Conservation (phyloP, 208 protist genomes). For the Kentomonas sorsogonicus region DNA sequence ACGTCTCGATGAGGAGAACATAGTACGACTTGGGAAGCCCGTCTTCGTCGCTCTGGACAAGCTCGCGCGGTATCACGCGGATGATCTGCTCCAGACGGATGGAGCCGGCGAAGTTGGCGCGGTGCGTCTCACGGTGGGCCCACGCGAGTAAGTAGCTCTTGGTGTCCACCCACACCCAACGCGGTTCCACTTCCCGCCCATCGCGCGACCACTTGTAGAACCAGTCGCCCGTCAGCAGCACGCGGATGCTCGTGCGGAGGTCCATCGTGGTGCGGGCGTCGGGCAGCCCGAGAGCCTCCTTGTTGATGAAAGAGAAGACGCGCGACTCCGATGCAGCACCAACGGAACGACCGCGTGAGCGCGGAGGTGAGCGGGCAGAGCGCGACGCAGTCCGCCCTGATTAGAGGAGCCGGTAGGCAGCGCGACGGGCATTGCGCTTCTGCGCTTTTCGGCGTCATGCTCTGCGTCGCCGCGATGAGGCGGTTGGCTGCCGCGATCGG, state of each 20-base stretch:
- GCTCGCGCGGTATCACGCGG: slow-evolving; percentile 43
- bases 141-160: slow-evolving; percentile 74
- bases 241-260: slow-evolving; percentile 54
- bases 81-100: slow-evolving; percentile 63
- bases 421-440: no score
- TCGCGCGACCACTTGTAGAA: slow-evolving; percentile 79
- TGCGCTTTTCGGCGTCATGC: no score
- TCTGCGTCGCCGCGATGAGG: no score
- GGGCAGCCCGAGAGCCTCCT: slow-evolving; percentile 27
- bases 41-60: slow-evolving; percentile 38
- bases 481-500: no score
- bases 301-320: no score
- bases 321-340: no score
- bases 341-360: no score
- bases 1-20: slow-evolving; percentile 64
- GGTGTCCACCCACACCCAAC: slow-evolving; percentile 78
- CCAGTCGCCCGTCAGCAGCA: slow-evolving; percentile 67
- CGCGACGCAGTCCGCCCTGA: no score
- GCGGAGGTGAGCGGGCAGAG: no score
- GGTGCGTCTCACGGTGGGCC: slow-evolving; percentile 58
- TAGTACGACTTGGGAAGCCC: slow-evolving; percentile 61
- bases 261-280: slow-evolving; percentile 55
- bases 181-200: slow-evolving; percentile 34
- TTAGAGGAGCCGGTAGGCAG: no score
- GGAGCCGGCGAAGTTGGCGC: slow-evolving; percentile 40